Base-by-base conservation (phyloP, 2,329 filamentous ascomycete genomes). In the Thielaviopsis punctulata region DNA sequence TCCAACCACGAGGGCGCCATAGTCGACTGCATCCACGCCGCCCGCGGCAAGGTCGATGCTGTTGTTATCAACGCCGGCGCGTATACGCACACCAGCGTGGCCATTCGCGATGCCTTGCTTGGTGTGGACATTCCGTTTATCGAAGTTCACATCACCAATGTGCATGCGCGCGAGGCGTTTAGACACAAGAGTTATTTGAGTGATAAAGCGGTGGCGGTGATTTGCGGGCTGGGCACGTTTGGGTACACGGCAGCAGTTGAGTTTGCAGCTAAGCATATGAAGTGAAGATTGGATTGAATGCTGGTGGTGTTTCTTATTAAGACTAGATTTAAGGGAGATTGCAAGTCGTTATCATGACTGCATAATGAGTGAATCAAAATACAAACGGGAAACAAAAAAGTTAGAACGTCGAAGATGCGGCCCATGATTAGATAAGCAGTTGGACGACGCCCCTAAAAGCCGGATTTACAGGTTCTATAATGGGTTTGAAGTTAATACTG, bases 1-100 rank as follows among this genome's bases (percentile, higher is more conserved):
- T 85, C 82, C 13, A 90, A 89, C 67, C 79, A 84, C 62, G 85
- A 90, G 65, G 84, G 84, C 52, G 77, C 76, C 25, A 76, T 87
- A 56, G 70, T 87, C 55, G 82, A 87, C 66, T 75, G 80, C 56
- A 82, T 90, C 57, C 84, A 89, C 52, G 72, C 71, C 18, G 82
- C 82, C 0, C 73, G 79, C 1, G 61, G 61, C 2, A 68, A 68
- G 1, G 67, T 77, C 19, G 79, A 84, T 56, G 81, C 73, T 56
- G 76, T 85, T 58, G 68, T 89, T 60, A 86, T 89, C 68, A 89
- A 89, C 66, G 79, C 84, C 0, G 85, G 78, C 2, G 85, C 75
- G 0, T 79, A 80, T 59, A 88, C 84, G 1, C 85, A 90, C 64
- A 87, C 84, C 0, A 84, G 77, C 60, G 80, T 89, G 1, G 82